Base-by-base conservation (phyloP, 2,329 filamentous ascomycete genomes). In the Monascus ruber region DNA sequence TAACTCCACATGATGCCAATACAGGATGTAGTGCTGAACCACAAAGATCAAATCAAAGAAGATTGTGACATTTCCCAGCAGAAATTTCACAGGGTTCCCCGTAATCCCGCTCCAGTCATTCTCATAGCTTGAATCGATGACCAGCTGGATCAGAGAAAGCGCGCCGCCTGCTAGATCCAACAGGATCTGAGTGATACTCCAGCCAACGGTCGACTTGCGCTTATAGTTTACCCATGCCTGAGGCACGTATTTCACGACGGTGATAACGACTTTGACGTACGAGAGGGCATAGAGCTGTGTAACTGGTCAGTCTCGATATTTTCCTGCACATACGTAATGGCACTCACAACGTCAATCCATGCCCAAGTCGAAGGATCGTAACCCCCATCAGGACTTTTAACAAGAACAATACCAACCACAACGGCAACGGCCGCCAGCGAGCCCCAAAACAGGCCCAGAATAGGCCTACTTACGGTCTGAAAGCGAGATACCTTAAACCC, bases 71-170 rank as follows among this genome's bases (percentile, higher is more conserved):
- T 94, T 89, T 9, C 85, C 83, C 33, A 96, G 71, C 2, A 80
- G 78, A 42, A 96, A 78, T 66, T 96, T 98, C 50, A 91, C 81
- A 0, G 87, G 85, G 59, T 96, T 96, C 1, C 88, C 89, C 0
- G 81, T 87, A 42, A 96, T 72, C 24, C 89, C 91, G 35, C 81
- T 83, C 88, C 89, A 95, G 65, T 94, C 86, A 40, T 73, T 74
- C 60, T 91, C 80, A 31, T 93, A 65, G 42, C 81, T 85, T 43
- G 85, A 87, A 65, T 96, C 91, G 44, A 96, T 79, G 24, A 81
- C 66, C 7, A 94, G 74, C 63, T 98, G 91, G 2, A 75, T 65
- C 38, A 95, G 72, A 43, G 85, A 94, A 36, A 96, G 68, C 11
- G 91, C 56, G 29, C 89, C 87, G 31, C 91, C 91, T 1, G 71